A percentile compares a stretch with the other conserved stretches of the same genome.
These are phyloP conservation scores for Pterocarpus santalinus DNA, from an alignment of 306 rosid species.

Conservation along the genomic window DNA sequence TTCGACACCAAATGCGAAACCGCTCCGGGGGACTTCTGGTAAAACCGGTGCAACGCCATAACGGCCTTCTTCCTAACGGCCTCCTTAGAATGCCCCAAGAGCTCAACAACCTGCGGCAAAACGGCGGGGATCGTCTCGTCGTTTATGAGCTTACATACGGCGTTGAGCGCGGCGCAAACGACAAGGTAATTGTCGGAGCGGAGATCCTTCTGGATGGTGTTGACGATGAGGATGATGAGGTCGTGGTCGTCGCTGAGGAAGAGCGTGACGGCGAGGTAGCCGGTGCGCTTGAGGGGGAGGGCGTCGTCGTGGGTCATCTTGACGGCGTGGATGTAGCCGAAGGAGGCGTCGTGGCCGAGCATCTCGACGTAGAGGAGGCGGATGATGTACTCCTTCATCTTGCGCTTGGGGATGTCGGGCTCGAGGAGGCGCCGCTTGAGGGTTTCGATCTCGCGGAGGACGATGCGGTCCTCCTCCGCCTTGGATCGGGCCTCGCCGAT, in stretches of 20 bases:
- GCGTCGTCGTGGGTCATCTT: constrained; percentile 93
- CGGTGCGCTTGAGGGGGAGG: constrained; percentile 82
- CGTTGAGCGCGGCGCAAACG: constrained; percentile 90
- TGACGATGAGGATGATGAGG: constrained; percentile 89
- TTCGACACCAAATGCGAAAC: constrained; percentile 76
- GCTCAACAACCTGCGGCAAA: constrained; percentile 85
- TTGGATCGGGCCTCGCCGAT: constrained; percentile 98
- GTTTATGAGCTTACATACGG: constrained; percentile 81
- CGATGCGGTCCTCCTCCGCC: constrained; percentile 94
- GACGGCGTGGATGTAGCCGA: constrained; percentile 95
- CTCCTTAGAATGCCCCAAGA: constrained; percentile 78
- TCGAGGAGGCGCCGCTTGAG: constrained; percentile 84
- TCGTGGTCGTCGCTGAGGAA: constrained; percentile 87
- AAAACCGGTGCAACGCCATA: constrained; percentile 91
- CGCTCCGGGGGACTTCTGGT: constrained; percentile 78
- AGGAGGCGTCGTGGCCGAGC: constrained; percentile 96
- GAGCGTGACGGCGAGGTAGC: constrained; percentile 93
- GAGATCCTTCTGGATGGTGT: constrained; percentile 95
- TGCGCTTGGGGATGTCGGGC: constrained; percentile 88
- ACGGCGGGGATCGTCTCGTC: constrained; percentile 98
- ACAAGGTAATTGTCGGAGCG: constrained; percentile 85
- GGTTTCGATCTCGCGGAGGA: constrained; percentile 89
- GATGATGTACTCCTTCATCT: constrained; percentile 95
- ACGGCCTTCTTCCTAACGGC: constrained; percentile 90
- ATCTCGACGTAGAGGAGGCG: constrained; percentile 92